Evolutionary conservation across 768 basidiomycete genomes (phyloP).

Genomic region (Chalciporus pseudorubinellus): DNA sequence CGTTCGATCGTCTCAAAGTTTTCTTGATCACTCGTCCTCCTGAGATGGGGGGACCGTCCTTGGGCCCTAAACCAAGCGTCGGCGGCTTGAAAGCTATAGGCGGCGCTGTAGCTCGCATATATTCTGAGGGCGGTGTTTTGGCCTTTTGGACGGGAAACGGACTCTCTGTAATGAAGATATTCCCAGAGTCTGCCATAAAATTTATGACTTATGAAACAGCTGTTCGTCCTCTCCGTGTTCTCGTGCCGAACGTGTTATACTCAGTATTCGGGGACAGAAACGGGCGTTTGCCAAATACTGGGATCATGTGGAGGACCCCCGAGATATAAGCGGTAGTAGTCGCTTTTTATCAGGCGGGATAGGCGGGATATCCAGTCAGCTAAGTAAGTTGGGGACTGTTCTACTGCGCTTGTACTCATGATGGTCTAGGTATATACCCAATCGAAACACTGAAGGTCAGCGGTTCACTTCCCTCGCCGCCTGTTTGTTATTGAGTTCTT

Average conservation of each 20-base stretch:
- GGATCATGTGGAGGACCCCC: slow-evolving; percentile 85
- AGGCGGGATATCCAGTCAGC: slow-evolving; percentile 91
- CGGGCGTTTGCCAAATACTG: slow-evolving; percentile 88
- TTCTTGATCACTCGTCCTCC: slow-evolving; percentile 91
- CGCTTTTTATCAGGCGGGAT: slow-evolving; percentile 95
- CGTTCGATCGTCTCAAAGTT: slow-evolving; percentile 94
- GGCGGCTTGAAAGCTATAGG: slow-evolving; percentile 62
- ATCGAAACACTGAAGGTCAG: slow-evolving; percentile 91
- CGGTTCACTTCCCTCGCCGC: not conserved
- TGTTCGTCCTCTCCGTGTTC: slow-evolving; percentile 46
- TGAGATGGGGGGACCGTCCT: slow-evolving; percentile 58
- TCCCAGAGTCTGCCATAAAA: slow-evolving; percentile 98
- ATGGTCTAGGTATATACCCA: slow-evolving; percentile 80
- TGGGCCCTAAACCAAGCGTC: slow-evolving; percentile 44
- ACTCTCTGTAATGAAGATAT: slow-evolving; percentile 91
- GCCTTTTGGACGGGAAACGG: slow-evolving; percentile 99
- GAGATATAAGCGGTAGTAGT: slow-evolving; percentile 87
- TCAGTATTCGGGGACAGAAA: slow-evolving; percentile 58
- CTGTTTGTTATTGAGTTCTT: slow-evolving; percentile 4
- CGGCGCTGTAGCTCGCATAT: slow-evolving; percentile 76
- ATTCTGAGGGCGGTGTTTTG: slow-evolving; percentile 82
- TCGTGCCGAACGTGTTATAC: slow-evolving; percentile 11
- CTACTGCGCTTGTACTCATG: slow-evolving; percentile 15
- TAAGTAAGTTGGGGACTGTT: slow-evolving; percentile 53
- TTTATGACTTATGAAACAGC: slow-evolving; percentile 94